These are phyloP conservation scores for Raphanus sativus DNA, from an alignment of 345 rosid species.

Conservation along the genomic window DNA sequence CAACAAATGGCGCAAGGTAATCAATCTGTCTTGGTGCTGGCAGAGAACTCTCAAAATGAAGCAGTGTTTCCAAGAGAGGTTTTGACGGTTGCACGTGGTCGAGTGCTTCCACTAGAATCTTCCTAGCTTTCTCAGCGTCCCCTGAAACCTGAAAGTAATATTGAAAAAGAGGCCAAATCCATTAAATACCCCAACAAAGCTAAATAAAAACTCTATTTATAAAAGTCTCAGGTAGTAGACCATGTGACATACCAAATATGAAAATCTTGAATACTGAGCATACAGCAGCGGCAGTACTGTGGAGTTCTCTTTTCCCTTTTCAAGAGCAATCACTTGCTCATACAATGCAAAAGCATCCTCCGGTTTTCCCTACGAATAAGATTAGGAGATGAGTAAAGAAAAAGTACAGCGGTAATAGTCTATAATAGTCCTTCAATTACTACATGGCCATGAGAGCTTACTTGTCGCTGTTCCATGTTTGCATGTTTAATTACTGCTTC, in stretches of 20 bases:
- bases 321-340: slow-evolving; percentile 91
- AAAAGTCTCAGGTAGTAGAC: slow-evolving; percentile 1
- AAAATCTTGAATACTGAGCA: slow-evolving; percentile 84
- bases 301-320: slow-evolving; percentile 91
- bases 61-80: slow-evolving; percentile 43
- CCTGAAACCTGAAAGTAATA: slow-evolving; percentile 3
- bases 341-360: slow-evolving; percentile 74
- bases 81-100: background rate
- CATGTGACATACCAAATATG: slow-evolving; percentile 61
- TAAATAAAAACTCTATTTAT: background rate
- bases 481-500: slow-evolving; percentile 97
- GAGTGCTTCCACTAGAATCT: slow-evolving; percentile 5
- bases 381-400: slow-evolving; percentile 27
- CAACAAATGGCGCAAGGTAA: slow-evolving; percentile 68
- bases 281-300: slow-evolving; percentile 70
- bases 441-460: slow-evolving; percentile 40
- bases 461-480: slow-evolving; percentile 85
- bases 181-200: no score
- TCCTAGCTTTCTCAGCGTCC: slow-evolving; percentile 3
- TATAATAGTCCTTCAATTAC: slow-evolving; percentile 16
- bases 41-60: slow-evolving; percentile 71
- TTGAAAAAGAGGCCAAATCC: slow-evolving; percentile 3
- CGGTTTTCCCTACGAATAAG: slow-evolving; percentile 64
- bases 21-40: slow-evolving; percentile 69
- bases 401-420: slow-evolving; percentile 4